A percentile compares a stretch with the other conserved stretches of the same genome.
Evolutionary conservation across 2,329 filamentous ascomycete species (phyloP).

Genomic region (Microdochium trichocladiopsis): DNA sequence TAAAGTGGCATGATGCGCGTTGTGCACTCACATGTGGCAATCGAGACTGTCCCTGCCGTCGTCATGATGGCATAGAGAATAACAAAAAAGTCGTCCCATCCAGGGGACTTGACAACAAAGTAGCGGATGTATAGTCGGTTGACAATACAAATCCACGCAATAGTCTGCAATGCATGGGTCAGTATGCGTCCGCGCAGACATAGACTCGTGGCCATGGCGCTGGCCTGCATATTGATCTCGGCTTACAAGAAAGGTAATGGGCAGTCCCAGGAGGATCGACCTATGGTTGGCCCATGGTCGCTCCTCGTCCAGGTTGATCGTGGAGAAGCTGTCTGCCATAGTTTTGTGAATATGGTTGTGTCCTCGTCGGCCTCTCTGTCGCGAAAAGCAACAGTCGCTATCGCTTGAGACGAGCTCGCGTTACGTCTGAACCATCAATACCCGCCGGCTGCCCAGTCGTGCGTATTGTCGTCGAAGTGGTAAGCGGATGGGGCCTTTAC

Average conservation of each 20-base stretch:
- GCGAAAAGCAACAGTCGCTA: neutral
- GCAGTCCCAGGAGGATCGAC: neutral
- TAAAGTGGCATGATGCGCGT: neutral
- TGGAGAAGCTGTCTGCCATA: neutral
- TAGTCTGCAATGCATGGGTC: constrained; percentile 8
- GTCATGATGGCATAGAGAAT: constrained; percentile 9
- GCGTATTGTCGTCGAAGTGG: no score
- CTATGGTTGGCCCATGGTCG: neutral
- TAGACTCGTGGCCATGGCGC: neutral
- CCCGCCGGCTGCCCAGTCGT: no score
- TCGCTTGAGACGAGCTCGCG: no score
- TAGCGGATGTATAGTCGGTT: constrained; percentile 20
- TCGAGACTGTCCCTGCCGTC: neutral
- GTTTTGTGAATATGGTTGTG: no score
- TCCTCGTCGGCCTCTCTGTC: no score
- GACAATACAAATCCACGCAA: constrained; percentile 20
- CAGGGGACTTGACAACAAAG: constrained; percentile 12
- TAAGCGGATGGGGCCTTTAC: no score
- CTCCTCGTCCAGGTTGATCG: neutral
- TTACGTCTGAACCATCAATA: no score
- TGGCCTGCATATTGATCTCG: neutral
- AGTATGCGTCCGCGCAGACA: neutral
- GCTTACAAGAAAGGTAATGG: neutral
- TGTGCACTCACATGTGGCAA: neutral
- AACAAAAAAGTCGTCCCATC: constrained; percentile 19